A percentile compares a stretch with the other conserved stretches of the same genome.
Conservation (phyloP, 257 asterid species). For the Anisodus acutangulus region DNA sequence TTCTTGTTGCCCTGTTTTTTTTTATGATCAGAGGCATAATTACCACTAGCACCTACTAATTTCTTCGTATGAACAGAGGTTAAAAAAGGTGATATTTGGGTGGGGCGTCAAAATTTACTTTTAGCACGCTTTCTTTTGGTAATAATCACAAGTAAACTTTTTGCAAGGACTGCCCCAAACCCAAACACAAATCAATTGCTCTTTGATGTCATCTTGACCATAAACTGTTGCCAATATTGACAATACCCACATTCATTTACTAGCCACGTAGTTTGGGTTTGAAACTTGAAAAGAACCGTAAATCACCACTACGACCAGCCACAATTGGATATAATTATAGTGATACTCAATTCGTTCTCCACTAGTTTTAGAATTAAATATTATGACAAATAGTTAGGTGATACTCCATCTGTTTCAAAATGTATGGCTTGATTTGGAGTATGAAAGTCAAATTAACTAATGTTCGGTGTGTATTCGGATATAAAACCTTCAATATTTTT, state of each 20-base stretch:
- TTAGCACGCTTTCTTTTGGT: conserved; percentile 38
- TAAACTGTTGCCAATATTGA: conserved; percentile 22
- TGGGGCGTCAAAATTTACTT: conserved; percentile 39
- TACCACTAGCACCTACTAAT: conserved; percentile 33
- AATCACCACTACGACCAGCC: neutral
- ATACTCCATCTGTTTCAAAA: too few relatives aligned
- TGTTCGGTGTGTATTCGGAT: too few relatives aligned
- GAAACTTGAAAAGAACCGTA: neutral
- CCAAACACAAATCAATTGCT: conserved; percentile 34
- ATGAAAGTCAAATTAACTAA: too few relatives aligned
- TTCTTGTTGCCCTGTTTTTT: conserved; percentile 34
- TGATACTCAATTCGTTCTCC: neutral
- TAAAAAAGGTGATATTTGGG: conserved; percentile 28
- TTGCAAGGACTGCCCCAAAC: conserved; percentile 35
- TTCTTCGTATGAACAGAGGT: conserved; percentile 35
- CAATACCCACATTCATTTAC: neutral
- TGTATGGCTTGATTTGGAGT: too few relatives aligned
- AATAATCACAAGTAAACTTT: conserved; percentile 38
- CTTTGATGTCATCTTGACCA: conserved; percentile 28
- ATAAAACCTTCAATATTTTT: too few relatives aligned
- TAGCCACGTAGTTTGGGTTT: neutral
- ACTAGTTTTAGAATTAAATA: neutral
- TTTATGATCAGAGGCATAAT: conserved; percentile 36
- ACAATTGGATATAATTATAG: neutral
- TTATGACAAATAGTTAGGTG: neutral